A percentile compares a stretch with the other conserved stretches of the same genome.
Evolutionary conservation across 106 monocot genomes (phyloP).

Genomic region (Dendrobium huoshanense): DNA sequence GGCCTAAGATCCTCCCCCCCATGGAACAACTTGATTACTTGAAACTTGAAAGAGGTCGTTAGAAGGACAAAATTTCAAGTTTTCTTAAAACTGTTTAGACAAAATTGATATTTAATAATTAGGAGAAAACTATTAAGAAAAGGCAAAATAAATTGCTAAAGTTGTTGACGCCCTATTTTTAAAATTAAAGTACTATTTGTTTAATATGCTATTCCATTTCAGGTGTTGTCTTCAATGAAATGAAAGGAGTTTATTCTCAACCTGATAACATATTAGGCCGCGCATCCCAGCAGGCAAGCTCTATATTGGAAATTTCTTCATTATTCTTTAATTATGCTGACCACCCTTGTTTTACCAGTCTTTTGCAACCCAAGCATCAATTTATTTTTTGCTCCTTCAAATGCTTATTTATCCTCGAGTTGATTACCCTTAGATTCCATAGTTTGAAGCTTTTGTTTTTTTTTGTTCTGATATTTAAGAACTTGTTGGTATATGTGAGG

Average conservation of each 20-base stretch:
- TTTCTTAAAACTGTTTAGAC: no score
- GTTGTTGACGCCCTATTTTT: not conserved
- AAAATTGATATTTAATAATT: no score
- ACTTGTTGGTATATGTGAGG: not conserved
- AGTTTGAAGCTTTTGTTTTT: not conserved
- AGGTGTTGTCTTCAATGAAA: constrained; percentile 99
- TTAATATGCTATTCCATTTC: constrained; percentile 13
- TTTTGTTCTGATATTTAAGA: not conserved
- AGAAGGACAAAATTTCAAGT: no score
- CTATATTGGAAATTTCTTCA: not conserved
- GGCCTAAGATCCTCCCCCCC: no score
- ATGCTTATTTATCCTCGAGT: not conserved
- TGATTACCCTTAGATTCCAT: not conserved
- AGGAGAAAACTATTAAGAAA: no score
- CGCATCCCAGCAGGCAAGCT: constrained; percentile 65
- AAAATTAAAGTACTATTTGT: not conserved
- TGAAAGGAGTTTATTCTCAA: constrained; percentile 99
- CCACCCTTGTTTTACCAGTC: not conserved
- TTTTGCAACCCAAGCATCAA: not conserved
- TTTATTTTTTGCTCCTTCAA: not conserved
- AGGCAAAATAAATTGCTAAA: not conserved
- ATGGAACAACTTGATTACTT: no score
- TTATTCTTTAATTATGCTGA: not conserved
- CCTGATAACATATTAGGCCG: constrained; percentile 90
- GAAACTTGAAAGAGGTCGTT: no score